Evolutionary conservation across 306 rosid genomes (phyloP).

Genomic region (Neltuma alba): DNA sequence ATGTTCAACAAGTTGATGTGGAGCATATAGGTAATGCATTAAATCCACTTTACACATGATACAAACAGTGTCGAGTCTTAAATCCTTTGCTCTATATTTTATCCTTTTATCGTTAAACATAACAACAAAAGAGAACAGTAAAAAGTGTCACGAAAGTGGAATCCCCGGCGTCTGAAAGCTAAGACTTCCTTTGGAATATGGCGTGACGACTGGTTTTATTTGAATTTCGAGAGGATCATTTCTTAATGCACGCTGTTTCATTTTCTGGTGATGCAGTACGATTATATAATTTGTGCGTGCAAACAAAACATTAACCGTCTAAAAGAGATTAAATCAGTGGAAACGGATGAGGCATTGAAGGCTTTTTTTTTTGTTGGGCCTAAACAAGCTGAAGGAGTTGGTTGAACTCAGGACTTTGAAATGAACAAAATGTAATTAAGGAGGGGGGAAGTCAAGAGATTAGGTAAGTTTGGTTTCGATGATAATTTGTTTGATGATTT

Average conservation of each 20-base stretch:
- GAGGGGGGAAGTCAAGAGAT: slow-evolving; percentile 28
- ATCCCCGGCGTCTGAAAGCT: not conserved
- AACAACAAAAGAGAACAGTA: not conserved
- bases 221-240: not conserved
- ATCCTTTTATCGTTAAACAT: not conserved
- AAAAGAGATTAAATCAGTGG: too few species aligned
- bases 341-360: not conserved
- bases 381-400: not conserved
- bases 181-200: not conserved
- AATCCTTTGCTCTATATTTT: not conserved
- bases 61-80: not conserved
- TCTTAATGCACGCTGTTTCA: not conserved
- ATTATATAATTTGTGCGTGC: not conserved
- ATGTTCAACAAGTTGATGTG: not conserved
- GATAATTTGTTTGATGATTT: not conserved
- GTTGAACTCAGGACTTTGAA: slow-evolving; percentile 37
- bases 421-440: not conserved
- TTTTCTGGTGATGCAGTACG: not conserved
- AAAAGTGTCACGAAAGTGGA: not conserved
- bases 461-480: slow-evolving; percentile 31
- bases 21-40: not conserved
- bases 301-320: too few species aligned
- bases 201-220: not conserved
- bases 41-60: not conserved
- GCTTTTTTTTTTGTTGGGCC: not conserved